Evolutionary conservation across 345 rosid genomes (phyloP), one percentile per base, ranked within the genome.

Genomic region (Populus tremula): DNA sequence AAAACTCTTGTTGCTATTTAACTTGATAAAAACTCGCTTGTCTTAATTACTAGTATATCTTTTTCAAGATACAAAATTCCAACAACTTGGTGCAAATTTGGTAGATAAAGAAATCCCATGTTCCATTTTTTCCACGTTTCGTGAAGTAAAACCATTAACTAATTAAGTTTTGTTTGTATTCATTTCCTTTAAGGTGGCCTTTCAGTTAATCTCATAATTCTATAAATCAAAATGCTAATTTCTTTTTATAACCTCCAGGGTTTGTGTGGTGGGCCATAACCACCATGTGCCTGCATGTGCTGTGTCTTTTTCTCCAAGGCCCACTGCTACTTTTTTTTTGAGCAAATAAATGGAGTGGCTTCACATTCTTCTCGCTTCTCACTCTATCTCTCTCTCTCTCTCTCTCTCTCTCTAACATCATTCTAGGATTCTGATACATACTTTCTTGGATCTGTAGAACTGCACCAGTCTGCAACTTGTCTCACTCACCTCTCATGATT

Each of bases 251-350:
- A 1, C 25, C 63, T 69, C 74, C 80, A 82, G 86, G 87, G 81
- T 82, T 83, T 84, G 78, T 74, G 77, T 62, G 78, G 91, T 84
- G 91, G 93, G 90, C 69, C 90, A 86, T 69, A 21, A 6, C 49
- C 68, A n/a, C 90, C 98, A 94, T 94, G 98, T 94, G 98, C 96
- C 29, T 82, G 93, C 98, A 94, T 94, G 98, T 94, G 98, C 91
- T 81, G 85, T 90, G 94, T 92, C 94, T 90, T 81, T 88, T 91
- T 90, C 93, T 72, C 25, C 21, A 20, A 74, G 90, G 80, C 93
- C 94, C 96, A 88, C 92, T 88, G 73, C 82, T 77, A 62, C 80
- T 77, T 85, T 82, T 78, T 84, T 84, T 85, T 85, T 49, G 83
- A 79, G 83, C 85, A 83, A 88, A 84, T 90, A 90, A 88, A 88